Conservation (phyloP, 2,329 filamentous ascomycete genomes). For the Penicillium sp. region DNA sequence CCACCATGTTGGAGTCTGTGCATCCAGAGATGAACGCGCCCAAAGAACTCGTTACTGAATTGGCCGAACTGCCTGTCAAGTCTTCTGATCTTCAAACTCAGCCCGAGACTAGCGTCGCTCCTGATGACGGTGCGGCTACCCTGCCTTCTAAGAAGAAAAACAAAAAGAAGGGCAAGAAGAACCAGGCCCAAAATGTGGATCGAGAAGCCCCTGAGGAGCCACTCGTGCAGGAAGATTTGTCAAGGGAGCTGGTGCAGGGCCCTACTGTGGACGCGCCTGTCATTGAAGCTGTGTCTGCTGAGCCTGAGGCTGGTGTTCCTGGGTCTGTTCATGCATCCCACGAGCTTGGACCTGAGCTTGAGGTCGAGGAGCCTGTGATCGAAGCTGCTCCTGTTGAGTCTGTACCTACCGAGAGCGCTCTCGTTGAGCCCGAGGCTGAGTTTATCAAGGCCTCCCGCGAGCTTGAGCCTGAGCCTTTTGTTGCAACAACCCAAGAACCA, state of each 20-base stretch:
- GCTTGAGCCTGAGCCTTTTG: not conserved
- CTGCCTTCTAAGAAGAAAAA: conserved; percentile 30
- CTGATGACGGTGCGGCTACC: conserved; percentile 15
- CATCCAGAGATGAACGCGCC: not conserved
- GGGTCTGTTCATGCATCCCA: not conserved
- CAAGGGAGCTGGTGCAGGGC: conserved; percentile 4
- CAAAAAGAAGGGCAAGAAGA: conserved; percentile 40
- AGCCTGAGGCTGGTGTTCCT: not conserved
- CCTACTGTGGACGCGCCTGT: not conserved
- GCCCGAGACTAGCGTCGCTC: conserved; percentile 9
- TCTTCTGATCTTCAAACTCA: not conserved
- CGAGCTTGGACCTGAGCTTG: conserved; percentile 2
- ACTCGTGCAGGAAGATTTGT: not conserved
- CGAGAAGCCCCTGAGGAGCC: conserved; percentile 13
- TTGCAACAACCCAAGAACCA: not conserved
- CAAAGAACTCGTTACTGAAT: conserved; percentile 11
- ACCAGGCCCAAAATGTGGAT: conserved; percentile 11
- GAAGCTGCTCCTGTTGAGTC: not conserved
- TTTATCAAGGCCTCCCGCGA: conserved; percentile 1
- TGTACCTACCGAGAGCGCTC: not conserved
- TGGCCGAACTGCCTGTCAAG: conserved; percentile 2
- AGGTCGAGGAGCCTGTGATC: not conserved
- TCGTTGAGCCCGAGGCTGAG: not conserved
- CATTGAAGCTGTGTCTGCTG: not conserved
- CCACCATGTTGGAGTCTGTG: not conserved